Evolutionary conservation across 1,284 basidiomycete genomes (phyloP).

Genomic region (Dichomitus squalens): DNA sequence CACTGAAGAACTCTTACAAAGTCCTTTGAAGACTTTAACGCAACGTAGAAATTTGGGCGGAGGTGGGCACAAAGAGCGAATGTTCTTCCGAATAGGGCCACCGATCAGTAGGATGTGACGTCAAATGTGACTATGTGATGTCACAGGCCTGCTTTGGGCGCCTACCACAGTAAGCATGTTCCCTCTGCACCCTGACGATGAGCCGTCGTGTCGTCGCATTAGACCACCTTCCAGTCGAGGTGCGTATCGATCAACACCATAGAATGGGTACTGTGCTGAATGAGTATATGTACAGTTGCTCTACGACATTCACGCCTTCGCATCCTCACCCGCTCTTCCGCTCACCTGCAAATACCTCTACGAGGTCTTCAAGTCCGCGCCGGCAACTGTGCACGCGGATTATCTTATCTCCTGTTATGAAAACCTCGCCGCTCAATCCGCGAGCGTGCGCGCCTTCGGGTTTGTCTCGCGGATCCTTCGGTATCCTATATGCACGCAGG

Average conservation of each 20-base stretch:
- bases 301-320: conserved; percentile 71
- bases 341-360: conserved; percentile 53
- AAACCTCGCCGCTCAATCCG: conserved; percentile 9
- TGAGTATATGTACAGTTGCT: conserved; percentile 52
- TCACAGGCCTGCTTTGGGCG: too few species aligned
- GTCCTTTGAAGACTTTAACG: too few species aligned
- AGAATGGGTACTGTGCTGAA: neutral
- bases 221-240: conserved; percentile 21
- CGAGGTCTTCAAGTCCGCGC: conserved; percentile 52
- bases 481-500: conserved; percentile 64
- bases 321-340: conserved; percentile 63
- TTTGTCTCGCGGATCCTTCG: conserved; percentile 55
- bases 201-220: neutral
- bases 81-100: too few species aligned
- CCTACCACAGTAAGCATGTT: too few species aligned
- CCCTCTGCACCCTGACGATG: neutral
- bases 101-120: too few species aligned
- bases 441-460: conserved; percentile 17
- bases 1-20: too few species aligned
- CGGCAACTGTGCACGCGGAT: conserved; percentile 55
- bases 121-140: too few species aligned
- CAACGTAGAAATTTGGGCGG: too few species aligned
- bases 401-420: conserved; percentile 52
- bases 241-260: neutral
- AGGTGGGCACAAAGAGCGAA: too few species aligned